These are phyloP conservation scores for Pezicula rhizophila DNA, from an alignment of 2,329 filamentous ascomycete species.

Conservation along the genomic window DNA sequence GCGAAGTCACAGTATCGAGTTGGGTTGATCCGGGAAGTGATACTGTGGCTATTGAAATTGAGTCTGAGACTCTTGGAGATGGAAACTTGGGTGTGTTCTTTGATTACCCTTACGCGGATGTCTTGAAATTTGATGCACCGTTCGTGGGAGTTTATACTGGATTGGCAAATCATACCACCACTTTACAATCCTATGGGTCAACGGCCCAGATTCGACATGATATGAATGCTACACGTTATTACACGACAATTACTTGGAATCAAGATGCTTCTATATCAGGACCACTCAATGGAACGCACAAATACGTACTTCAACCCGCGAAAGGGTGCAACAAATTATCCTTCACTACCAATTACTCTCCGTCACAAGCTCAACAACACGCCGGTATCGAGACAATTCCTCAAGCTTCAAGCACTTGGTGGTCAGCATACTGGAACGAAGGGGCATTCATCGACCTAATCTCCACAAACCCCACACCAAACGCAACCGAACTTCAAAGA, in stretches of 20 bases:
- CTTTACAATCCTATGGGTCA: constrained; percentile 6
- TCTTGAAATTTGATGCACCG: constrained; percentile 37
- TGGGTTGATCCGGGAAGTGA: constrained; percentile 34
- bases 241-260: constrained; percentile 21
- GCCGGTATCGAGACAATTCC: constrained; percentile 1
- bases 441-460: constrained; percentile 38
- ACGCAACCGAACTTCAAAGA: constrained; percentile 37
- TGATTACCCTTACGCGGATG: constrained; percentile 36
- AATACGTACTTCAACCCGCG: constrained; percentile 14
- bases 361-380: not conserved
- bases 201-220: constrained; percentile 31
- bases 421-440: constrained; percentile 26
- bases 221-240: constrained; percentile 34
- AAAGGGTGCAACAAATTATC: constrained; percentile 1
- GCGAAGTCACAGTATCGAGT: constrained; percentile 30
- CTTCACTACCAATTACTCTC: constrained; percentile 15
- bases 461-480: constrained; percentile 24
- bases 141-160: constrained; percentile 32
- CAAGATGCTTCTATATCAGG: constrained; percentile 10
- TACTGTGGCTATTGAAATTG: constrained; percentile 30
- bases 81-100: constrained; percentile 33
- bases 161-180: constrained; percentile 32
- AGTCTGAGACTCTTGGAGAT: constrained; percentile 29
- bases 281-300: constrained; percentile 11
- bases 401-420: constrained; percentile 11